These are phyloP conservation scores for Trichophyton mentagrophytes DNA, from an alignment of 2,329 filamentous ascomycete genomes.

Conservation along the genomic window DNA sequence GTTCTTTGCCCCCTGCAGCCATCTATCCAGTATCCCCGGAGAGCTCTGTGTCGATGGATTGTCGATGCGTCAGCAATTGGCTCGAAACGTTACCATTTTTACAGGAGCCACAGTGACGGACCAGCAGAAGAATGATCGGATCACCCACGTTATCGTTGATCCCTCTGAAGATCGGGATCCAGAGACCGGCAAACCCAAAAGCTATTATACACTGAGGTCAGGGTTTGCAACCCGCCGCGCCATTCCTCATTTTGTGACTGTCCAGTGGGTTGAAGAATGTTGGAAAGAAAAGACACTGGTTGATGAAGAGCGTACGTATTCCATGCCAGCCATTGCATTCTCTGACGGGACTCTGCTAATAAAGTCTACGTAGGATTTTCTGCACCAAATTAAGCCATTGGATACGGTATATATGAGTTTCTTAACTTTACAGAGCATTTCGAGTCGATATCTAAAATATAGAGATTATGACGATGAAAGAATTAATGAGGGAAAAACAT, in stretches of 20 bases:
- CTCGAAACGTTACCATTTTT: slow-evolving; percentile 52
- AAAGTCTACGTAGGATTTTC: not conserved
- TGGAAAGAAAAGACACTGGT: slow-evolving; percentile 67
- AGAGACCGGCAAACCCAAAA: slow-evolving; percentile 34
- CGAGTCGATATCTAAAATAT: no score
- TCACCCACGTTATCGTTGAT: slow-evolving; percentile 61
- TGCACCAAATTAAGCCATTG: not conserved
- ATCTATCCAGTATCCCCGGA: not conserved
- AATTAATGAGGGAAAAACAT: no score
- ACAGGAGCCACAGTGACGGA: slow-evolving; percentile 50
- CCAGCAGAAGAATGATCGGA: slow-evolving; percentile 37
- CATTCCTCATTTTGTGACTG: slow-evolving; percentile 56
- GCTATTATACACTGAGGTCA: slow-evolving; percentile 25
- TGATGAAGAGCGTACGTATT: slow-evolving; percentile 54
- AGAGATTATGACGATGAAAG: no score
- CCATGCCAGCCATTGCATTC: not conserved
- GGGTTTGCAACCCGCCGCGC: slow-evolving; percentile 17
- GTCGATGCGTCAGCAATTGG: slow-evolving; percentile 28
- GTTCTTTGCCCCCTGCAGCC: slow-evolving; percentile 27
- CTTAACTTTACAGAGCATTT: no score
- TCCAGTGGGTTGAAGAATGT: slow-evolving; percentile 63
- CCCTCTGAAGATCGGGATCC: slow-evolving; percentile 22
- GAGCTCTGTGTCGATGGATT: not conserved
- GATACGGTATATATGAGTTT: no score
- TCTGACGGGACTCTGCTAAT: not conserved